Evolutionary conservation across 768 basidiomycete species (phyloP), one percentile per base, ranked within the genome.

Genomic region (Dacryopinax spathularia): DNA sequence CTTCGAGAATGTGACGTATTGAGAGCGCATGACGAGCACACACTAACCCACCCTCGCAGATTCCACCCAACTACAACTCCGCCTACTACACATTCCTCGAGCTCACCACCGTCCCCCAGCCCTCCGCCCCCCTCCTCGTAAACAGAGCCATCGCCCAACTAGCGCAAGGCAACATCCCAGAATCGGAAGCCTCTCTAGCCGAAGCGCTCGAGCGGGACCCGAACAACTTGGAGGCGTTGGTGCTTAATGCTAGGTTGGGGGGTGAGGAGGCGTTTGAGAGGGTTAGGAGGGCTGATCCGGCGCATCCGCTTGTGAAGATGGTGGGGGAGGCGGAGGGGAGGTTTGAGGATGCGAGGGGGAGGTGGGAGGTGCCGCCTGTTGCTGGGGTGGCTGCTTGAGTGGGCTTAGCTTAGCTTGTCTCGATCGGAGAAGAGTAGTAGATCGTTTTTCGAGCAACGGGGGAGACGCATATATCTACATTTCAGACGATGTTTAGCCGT

Each of bases 61-160:
- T 56, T 18, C 48, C 48, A 6, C 48, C 48, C 25, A 56, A 56
- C 48, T 56, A 56, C 29, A 56, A 56, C 48, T 56, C 48, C 5
- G 12, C 48, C 25, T 56, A 56, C 29, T 56, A 56, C 48, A 56
- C 48, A 10, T 56, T 56, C 48, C 29, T 56, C 25, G 48, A 56
- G 18, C 48, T 56, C 25, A 56, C 48, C 15, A 56, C 48, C 48
- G 48, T 56, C 48, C 48, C 48, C 48, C 31, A 22, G 5, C 48
- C 48, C 5, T 56, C 48, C 5, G 48, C 48, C 4, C 12, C 48
- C 5, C 22, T 56, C 25, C 48, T 56, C 48, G 48, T 18, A 29
- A 56, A 56, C 48, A 3, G 48, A 15, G 48, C 48, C 48, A 56
- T 56, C 48, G 48, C 48, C 48, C 48, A 56, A 29, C 48, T 56